phyloP scores from a whole-genome alignment of 805 yeast genomes.

The Allodekkera sacchari region DNA sequence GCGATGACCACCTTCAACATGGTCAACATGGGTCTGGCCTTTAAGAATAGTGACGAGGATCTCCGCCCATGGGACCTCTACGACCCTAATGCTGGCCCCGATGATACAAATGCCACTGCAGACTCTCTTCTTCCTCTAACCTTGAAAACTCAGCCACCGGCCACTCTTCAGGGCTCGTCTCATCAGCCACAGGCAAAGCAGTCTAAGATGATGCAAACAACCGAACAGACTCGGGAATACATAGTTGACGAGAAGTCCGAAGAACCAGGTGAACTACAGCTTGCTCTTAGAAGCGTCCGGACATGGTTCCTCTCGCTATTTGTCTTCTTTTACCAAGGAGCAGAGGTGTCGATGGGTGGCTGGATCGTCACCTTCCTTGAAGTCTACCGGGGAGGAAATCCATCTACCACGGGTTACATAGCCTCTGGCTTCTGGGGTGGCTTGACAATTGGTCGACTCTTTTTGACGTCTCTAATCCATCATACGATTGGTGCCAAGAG shows the following conservation, averaged over 20 bases:
- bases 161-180: no score
- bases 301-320: conserved; percentile 45
- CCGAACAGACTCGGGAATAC: conserved; percentile 8
- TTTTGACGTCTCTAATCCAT: conserved; percentile 34
- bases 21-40: conserved; percentile 32
- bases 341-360: conserved; percentile 61
- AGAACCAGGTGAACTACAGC: conserved; percentile 15
- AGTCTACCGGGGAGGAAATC: conserved; percentile 41
- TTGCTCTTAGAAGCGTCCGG: conserved; percentile 31
- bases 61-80: conserved; percentile 27
- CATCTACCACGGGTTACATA: conserved; percentile 46
- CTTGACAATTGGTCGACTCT: conserved; percentile 52
- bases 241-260: conserved; percentile 6
- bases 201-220: no score
- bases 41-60: conserved; percentile 41
- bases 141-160: no score
- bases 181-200: no score
- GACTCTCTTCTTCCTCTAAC: neutral
- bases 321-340: conserved; percentile 58
- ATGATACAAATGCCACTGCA: conserved; percentile 1
- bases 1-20: conserved; percentile 29
- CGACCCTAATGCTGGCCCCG: no score
- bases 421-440: conserved; percentile 72
- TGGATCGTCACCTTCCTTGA: conserved; percentile 62
- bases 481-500: conserved; percentile 36